phyloP scores from a whole-genome alignment of 495 filamentous ascomycete genomes.

The Penicillium crystallinum region DNA sequence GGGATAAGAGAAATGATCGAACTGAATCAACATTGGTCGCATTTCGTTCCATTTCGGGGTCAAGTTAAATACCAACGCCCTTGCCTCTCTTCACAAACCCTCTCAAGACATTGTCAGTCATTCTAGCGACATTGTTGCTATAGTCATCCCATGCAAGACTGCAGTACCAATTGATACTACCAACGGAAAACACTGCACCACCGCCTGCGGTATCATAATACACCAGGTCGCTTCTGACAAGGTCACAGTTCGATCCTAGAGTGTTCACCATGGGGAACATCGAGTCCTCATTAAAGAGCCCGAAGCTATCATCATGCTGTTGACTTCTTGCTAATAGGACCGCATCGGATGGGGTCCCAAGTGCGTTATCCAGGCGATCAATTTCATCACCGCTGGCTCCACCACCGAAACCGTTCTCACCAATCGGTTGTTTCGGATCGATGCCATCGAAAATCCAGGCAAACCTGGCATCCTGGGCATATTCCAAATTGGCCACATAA shows the following conservation, averaged over 20 bases:
- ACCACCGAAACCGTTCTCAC: slow-evolving; percentile 14
- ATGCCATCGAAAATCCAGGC: not conserved
- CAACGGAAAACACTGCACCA: slow-evolving; percentile 22
- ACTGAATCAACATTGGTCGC: no score
- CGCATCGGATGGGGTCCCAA: slow-evolving; percentile 21
- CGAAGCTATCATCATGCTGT: slow-evolving; percentile 24
- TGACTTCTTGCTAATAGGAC: slow-evolving; percentile 23
- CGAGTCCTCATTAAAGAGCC: slow-evolving; percentile 28
- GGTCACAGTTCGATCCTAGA: slow-evolving; percentile 16
- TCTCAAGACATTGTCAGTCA: slow-evolving; percentile 20
- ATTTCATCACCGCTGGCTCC: slow-evolving; percentile 23
- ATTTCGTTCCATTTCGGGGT: no score
- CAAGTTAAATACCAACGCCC: not conserved
- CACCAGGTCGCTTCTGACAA: slow-evolving; percentile 24
- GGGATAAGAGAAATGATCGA: no score
- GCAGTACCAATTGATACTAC: slow-evolving; percentile 26
- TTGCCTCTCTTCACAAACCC: not conserved
- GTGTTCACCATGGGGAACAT: slow-evolving; percentile 26
- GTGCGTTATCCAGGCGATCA: slow-evolving; percentile 21
- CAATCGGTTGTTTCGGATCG: not conserved
- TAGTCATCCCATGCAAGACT: slow-evolving; percentile 19
- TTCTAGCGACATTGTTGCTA: slow-evolving; percentile 18
- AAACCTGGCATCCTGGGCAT: not conserved
- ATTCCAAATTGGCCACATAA: not conserved
- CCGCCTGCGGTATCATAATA: slow-evolving; percentile 18